Base-by-base conservation (phyloP, 78 protist species). In the Dictyostelium capitatum region DNA sequence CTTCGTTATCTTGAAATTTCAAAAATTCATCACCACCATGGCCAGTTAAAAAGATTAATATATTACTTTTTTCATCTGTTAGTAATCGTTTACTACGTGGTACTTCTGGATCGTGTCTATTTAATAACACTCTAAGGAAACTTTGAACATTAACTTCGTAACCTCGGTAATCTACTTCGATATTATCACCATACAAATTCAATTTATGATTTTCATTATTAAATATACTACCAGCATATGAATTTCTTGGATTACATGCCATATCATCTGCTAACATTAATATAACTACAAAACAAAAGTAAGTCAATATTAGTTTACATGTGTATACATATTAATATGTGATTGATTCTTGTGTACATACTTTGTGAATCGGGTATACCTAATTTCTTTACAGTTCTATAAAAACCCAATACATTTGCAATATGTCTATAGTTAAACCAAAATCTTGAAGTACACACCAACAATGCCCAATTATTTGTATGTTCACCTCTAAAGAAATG, bases 11-110 rank as follows among this genome's bases (percentile, higher is more conserved):
- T 87, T 98, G 99, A 67, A 98, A 98, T 90, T 83, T 98, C 56
- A 98, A 65, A 75, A 98, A 98, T 64, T 98, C 97, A 70, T 98
- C 98, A 32, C 99, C 99, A 25, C 99, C 99, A 72, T 98, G 99
- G 30, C 99, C 99, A 78, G 95, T 59, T 59, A 98, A 48, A 83
- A 91, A 98, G 6, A 98, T 73, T 37, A 98, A 50, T 6, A 98
- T 75, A 80, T 98, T 98, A 87, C 96, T 87, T 47, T 43, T 37
- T 20, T 51, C 94, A 79, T 98, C 98, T 7, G 98, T 84, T 19
- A 74, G 80, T 20, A 98, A 73, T 32, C 98, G 75, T 85, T 97
- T 98, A 23, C 95, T 90, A 46, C 85, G 77, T 20, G 99, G 97
- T 43, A 82, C 94, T n/a, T 78, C 83, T 51, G 80, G 90, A 12